Evolutionary conservation across 139 green algal species (phyloP).

Genomic region (Raphidocelis subcapitata): DNA sequence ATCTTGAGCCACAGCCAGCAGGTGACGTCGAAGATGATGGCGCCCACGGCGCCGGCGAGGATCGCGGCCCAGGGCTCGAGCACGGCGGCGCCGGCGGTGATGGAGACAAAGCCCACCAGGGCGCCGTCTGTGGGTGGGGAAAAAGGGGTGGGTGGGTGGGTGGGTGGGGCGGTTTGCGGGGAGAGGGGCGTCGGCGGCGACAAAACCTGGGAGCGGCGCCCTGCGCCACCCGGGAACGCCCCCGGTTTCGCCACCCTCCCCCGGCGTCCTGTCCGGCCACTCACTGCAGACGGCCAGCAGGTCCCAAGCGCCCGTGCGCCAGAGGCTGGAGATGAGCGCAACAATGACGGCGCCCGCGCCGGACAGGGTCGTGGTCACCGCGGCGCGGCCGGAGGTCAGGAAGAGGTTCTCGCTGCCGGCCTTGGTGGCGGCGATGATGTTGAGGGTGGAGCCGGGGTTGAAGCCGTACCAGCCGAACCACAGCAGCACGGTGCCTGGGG

Average conservation of each 20-base stretch:
- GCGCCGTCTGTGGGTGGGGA: no score
- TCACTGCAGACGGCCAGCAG: slow-evolving; percentile 73
- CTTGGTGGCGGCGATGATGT: slow-evolving; percentile 36
- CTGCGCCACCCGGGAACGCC: no score
- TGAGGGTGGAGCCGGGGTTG: slow-evolving; percentile 72
- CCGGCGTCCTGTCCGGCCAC: no score
- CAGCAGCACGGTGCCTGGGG: slow-evolving; percentile 65
- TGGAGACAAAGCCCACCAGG: slow-evolving; percentile 72
- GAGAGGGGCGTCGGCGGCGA: no score
- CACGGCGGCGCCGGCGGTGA: slow-evolving; percentile 63
- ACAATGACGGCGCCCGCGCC: slow-evolving; percentile 59
- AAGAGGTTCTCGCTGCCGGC: slow-evolving; percentile 32
- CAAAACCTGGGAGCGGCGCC: no score
- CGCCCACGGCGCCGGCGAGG: slow-evolving; percentile 48
- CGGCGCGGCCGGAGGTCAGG: slow-evolving; percentile 41
- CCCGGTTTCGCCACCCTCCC: no score
- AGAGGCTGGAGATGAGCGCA: slow-evolving; percentile 35
- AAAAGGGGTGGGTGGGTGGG: no score
- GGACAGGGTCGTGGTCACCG: slow-evolving; percentile 84
- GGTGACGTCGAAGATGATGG: slow-evolving; percentile 37
- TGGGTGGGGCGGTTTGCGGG: no score
- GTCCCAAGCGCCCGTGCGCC: slow-evolving; percentile 60
- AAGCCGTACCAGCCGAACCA: slow-evolving; percentile 96
- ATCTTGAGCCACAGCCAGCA: slow-evolving; percentile 46
- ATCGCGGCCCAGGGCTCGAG: slow-evolving; percentile 62